Evolutionary conservation across 148 eudicot species (phyloP).

Genomic region (Cornus kousa): DNA sequence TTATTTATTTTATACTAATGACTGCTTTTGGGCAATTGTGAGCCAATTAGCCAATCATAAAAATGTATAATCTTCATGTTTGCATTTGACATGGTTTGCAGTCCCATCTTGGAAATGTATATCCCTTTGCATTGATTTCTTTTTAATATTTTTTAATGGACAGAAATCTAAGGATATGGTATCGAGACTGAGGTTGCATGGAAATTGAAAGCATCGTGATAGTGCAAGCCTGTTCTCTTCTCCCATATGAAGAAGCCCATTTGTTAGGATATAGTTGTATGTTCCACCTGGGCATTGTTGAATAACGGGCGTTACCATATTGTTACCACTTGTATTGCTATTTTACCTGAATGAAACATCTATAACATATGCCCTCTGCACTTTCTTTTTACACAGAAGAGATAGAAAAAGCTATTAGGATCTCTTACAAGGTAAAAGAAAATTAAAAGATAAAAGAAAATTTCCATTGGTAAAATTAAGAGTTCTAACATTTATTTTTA

Average conservation of each 20-base stretch:
- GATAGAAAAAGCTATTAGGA: too few relatives aligned
- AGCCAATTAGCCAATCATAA: not conserved
- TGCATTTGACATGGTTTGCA: not conserved
- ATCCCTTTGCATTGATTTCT: not conserved
- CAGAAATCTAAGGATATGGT: constrained; percentile 83
- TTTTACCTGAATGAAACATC: not conserved
- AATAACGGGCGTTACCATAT: not conserved
- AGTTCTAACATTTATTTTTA: too few relatives aligned
- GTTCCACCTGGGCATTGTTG: not conserved
- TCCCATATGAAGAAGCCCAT: not conserved
- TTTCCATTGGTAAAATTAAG: too few relatives aligned
- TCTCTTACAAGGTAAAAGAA: too few relatives aligned
- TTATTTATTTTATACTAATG: too few relatives aligned
- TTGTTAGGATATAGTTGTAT: not conserved
- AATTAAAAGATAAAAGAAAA: too few relatives aligned
- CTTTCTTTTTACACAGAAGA: too few relatives aligned
- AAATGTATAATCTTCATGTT: not conserved
- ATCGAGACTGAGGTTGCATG: constrained; percentile 41
- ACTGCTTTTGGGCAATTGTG: not conserved
- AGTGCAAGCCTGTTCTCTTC: not conserved
- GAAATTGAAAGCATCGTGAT: constrained; percentile 4
- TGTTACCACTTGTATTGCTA: not conserved
- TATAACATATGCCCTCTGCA: not conserved
- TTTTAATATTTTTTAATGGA: not conserved
- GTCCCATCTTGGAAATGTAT: not conserved